phyloP scores from a whole-genome alignment of 371 early-diverging fungal species.

The Mucor lusitanicus region DNA sequence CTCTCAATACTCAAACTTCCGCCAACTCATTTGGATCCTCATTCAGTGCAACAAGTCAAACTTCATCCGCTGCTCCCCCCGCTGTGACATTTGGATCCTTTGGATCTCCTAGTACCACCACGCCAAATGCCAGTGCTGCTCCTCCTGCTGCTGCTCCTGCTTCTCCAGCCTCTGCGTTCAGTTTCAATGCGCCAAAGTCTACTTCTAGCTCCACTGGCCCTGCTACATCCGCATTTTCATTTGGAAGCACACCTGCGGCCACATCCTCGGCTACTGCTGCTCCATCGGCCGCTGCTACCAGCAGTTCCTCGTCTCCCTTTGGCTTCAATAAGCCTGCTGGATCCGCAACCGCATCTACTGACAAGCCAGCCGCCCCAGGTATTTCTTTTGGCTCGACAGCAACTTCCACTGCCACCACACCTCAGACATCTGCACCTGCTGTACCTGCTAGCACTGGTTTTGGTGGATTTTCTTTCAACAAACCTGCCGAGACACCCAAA shows the following conservation, averaged over 20 bases:
- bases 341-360: not conserved
- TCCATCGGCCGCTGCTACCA: not conserved
- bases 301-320: constrained; percentile 9
- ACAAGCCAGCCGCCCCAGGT: not conserved
- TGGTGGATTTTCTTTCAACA: constrained; percentile 12
- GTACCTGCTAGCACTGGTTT: not conserved
- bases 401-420: not conserved
- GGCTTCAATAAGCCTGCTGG: constrained; percentile 13
- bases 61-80: not conserved
- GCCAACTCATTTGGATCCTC: not conserved
- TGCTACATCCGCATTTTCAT: constrained; percentile 8
- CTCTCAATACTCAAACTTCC: not conserved
- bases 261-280: not conserved
- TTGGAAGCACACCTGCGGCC: constrained; percentile 4
- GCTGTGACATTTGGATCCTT: not conserved
- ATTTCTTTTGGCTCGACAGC: not conserved
- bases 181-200: constrained; percentile 1
- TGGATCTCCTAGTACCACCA: not conserved
- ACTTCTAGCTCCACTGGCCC: not conserved
- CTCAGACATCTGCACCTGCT: not conserved
- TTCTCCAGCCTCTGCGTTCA: not conserved
- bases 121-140: not conserved
- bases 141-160: not conserved
- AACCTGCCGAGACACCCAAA: not conserved
- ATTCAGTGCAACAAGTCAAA: not conserved